These are phyloP conservation scores for Penicillium daleae DNA, from an alignment of 495 filamentous ascomycete genomes.

Conservation along the genomic window DNA sequence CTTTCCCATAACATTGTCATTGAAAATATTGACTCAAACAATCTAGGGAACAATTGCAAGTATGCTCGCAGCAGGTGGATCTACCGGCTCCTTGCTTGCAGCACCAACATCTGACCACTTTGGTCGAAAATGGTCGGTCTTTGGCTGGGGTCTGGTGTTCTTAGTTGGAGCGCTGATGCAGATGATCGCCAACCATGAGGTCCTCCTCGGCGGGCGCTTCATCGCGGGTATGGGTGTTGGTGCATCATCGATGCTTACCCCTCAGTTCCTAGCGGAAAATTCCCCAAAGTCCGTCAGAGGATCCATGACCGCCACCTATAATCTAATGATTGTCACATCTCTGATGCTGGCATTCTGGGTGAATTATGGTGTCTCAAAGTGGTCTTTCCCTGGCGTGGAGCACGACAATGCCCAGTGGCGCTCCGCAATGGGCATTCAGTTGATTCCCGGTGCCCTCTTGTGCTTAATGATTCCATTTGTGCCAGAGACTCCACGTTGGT, in stretches of 20 bases:
- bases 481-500: slow-evolving; percentile 55
- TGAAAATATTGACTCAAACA: slow-evolving; percentile 51
- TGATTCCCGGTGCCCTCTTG: slow-evolving; percentile 51
- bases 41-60: slow-evolving; percentile 64
- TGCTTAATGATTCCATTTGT: slow-evolving; percentile 63
- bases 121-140: slow-evolving; percentile 56
- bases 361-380: slow-evolving; percentile 33
- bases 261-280: slow-evolving; percentile 30
- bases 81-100: slow-evolving; percentile 59
- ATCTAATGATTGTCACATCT: slow-evolving; percentile 34
- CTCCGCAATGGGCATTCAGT: slow-evolving; percentile 52
- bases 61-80: slow-evolving; percentile 62
- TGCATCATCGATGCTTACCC: slow-evolving; percentile 29
- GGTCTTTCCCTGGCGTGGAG: slow-evolving; percentile 25
- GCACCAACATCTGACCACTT: slow-evolving; percentile 57
- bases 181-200: slow-evolving; percentile 52
- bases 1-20: neutral
- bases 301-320: slow-evolving; percentile 32
- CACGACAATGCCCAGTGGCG: slow-evolving; percentile 50
- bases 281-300: slow-evolving; percentile 39
- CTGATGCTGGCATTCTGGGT: slow-evolving; percentile 35
- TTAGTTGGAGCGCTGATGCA: slow-evolving; percentile 61
- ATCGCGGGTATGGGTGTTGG: slow-evolving; percentile 50
- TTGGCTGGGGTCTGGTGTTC: slow-evolving; percentile 55
- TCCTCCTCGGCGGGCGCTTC: slow-evolving; percentile 30